These are phyloP conservation scores for Rhodomyrtus tomentosa DNA, from an alignment of 345 rosid species.

Conservation along the genomic window DNA sequence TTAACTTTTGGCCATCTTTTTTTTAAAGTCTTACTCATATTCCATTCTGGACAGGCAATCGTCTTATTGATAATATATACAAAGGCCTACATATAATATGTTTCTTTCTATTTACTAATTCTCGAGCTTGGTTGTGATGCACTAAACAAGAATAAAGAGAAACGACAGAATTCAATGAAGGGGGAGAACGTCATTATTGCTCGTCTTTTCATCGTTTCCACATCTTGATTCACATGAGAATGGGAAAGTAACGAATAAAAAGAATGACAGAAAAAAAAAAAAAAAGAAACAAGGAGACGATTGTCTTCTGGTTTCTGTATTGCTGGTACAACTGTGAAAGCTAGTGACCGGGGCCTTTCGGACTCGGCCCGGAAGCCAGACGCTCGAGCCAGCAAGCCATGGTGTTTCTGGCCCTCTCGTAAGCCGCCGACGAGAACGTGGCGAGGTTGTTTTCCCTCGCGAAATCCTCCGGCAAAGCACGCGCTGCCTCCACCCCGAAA, in stretches of 20 bases:
- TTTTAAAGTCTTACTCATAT: neutral
- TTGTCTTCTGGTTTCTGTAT: neutral
- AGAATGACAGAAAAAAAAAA: neutral
- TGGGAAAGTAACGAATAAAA: neutral
- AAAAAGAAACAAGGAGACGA: too few species aligned
- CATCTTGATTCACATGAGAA: neutral
- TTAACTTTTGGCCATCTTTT: neutral
- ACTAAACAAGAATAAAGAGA: neutral
- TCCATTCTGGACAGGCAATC: neutral
- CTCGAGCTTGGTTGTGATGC: neutral
- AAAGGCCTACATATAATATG: neutral
- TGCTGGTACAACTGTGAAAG: neutral
- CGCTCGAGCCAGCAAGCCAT: constrained; percentile 5
- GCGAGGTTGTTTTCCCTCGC: neutral
- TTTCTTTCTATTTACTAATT: neutral
- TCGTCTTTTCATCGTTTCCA: neutral
- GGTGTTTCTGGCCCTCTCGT: constrained; percentile 1
- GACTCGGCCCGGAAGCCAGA: constrained; percentile 6
- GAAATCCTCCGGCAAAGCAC: constrained; percentile 25
- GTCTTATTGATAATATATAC: neutral
- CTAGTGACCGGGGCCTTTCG: constrained; percentile 4
- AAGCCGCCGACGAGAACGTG: neutral
- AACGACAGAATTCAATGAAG: neutral
- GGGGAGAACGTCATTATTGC: neutral
- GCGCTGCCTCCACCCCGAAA: constrained; percentile 18